Base-by-base conservation (phyloP, 805 yeast species). In the Ogataea siamensis region DNA sequence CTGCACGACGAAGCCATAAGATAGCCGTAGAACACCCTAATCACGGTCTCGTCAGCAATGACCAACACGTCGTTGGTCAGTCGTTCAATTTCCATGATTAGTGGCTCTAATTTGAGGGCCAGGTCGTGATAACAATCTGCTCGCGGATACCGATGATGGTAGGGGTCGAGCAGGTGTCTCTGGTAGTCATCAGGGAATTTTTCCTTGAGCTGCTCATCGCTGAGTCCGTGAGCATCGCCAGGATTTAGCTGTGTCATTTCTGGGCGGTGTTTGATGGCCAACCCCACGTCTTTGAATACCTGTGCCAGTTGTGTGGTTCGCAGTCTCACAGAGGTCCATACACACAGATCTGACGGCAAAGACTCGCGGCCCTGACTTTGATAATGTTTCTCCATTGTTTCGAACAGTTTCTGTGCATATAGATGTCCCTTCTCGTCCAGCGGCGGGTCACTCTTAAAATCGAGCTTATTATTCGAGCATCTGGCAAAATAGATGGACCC, bases 61-160 rank as follows among this genome's bases (percentile, higher is more conserved):
- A 93, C 83, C 49, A 93, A 67, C 11, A 93, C 74, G 57, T 88
- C 96, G 14, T 87, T 86, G 37, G 86, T 76, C 75, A 84, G 81
- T 50, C 97, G 75, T 61, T 93, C 99, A 79, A 93, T 82, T 61
- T 93, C 98, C 58, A 93, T 71, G 44, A 93, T 78, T 39, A 93
- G 69, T 0, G 98, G 96, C 63, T 93, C 99, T 65, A 93, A 75
- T 51, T 96, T 79, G 24, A 93, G 83, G 0, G 99, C 98, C 40
- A 93, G 71, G 62, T 93, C 99, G 62, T 93, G 99, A 57, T 88
- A 93, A 34, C 94, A 85, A 64, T 93, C 99, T 0, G 95, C 87
- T 34, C 98, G 72, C 2, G 96, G 86, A 57, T 76, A 93, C 43
- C 99, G 71, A 57, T 83, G 91, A 62, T 93, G 97, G 57, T 93